Evolutionary conservation across 441 rosid species (phyloP).

Genomic region (Erodium chrysanthum): DNA sequence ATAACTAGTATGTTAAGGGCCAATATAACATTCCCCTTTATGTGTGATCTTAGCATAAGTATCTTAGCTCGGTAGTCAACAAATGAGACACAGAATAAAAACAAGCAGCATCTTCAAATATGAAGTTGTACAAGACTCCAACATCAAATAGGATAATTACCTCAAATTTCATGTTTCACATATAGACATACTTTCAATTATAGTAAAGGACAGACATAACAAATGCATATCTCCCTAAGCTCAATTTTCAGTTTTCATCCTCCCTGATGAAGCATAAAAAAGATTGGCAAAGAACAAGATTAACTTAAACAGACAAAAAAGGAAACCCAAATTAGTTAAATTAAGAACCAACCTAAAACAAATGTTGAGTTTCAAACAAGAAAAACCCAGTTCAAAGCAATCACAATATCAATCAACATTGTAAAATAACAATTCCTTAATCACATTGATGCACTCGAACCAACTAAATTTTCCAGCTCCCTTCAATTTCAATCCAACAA

Average conservation of each 20-base stretch:
- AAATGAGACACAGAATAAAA: neutral
- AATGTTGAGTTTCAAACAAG: neutral
- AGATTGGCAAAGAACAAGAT: too few species aligned
- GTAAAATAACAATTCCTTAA: neutral
- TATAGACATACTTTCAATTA: too few species aligned
- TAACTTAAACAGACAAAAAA: neutral
- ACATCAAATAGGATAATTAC: neutral
- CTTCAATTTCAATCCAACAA: neutral
- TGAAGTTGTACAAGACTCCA: neutral
- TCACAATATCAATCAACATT: neutral
- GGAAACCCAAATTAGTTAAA: neutral
- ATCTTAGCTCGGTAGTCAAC: neutral
- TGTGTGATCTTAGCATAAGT: neutral
- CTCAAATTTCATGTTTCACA: neutral
- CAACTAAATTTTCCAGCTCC: neutral
- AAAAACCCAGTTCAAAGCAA: neutral
- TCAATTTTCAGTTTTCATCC: neutral
- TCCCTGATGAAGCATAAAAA: too few species aligned
- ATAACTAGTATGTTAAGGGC: too few species aligned
- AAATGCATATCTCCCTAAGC: neutral
- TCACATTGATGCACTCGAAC: neutral
- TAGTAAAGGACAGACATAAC: neutral
- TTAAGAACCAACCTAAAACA: neutral
- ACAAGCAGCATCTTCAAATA: neutral
- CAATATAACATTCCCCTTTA: neutral